Percentiles rank a stretch among this genome's conserved stretches.
Evolutionary conservation across 805 yeast genomes (phyloP).

Genomic region (Zygosaccharomyces gambellarensis): DNA sequence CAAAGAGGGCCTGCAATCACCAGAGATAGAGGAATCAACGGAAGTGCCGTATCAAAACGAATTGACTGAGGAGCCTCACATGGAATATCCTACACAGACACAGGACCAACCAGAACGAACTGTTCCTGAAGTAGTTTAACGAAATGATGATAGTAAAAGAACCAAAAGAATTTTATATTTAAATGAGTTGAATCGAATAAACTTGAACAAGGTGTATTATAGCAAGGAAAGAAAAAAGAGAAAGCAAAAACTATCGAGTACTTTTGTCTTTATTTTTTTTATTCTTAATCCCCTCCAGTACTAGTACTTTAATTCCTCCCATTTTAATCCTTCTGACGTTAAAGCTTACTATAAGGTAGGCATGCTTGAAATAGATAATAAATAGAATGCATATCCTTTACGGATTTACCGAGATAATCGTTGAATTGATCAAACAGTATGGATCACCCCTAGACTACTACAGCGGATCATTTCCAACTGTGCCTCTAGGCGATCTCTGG

Average conservation of each 20-base stretch:
- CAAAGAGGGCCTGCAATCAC: background rate
- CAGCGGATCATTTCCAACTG: conserved; percentile 10
- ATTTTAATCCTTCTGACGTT: no score
- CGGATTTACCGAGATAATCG: background rate
- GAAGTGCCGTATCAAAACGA: background rate
- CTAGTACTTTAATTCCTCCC: no score
- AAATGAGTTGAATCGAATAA: background rate
- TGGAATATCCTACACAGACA: background rate
- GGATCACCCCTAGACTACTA: conserved; percentile 8
- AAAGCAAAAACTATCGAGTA: no score
- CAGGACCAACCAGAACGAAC: background rate
- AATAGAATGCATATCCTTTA: background rate
- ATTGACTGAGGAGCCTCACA: background rate
- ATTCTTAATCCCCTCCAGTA: no score
- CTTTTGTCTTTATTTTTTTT: no score
- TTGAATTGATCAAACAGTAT: background rate
- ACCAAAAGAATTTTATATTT: background rate
- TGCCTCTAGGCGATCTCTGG: conserved; percentile 9
- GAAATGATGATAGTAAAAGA: background rate
- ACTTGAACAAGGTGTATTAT: background rate
- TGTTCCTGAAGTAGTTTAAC: background rate
- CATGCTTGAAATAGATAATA: no score
- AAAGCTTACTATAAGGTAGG: no score
- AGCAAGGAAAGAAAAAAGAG: background rate
- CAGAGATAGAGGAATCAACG: background rate